Evolutionary conservation across 1,284 basidiomycete species (phyloP), one percentile per base, ranked within the genome.

Genomic region (Phylloporus sp.): DNA sequence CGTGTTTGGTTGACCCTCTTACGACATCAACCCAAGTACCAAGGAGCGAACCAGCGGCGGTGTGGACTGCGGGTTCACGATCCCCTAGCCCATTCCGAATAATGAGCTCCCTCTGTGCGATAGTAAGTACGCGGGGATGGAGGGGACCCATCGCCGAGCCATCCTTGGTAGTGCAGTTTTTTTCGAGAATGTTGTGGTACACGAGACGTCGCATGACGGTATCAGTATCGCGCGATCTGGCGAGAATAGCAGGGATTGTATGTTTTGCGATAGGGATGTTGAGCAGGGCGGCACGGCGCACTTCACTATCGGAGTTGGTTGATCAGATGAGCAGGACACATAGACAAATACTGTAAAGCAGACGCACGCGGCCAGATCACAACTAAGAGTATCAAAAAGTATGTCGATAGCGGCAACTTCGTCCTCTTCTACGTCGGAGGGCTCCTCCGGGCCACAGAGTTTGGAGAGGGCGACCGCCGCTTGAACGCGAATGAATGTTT

Each of bases 51-150:
- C 88, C 91, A 0, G 94, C 92, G 0, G 95, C 94, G 29, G 91
- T 86, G 49, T 92, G 85, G 7, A 99, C 96, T n/a, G 81, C 84
- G 0, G 89, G 88, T 72, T 98, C 96, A 60, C 97, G 86, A 79
- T 98, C 97, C 0, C 94, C 93, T 5, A 98, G 84, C 0, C 97
- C 97, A 71, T 93, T 90, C 57, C 90, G 88, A 20, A 96, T 88
- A 29, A 95, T 84, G 64, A 89, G 83, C 75, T 96, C 94, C 29
- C 95, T 87, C 78, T 96, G 94, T 0, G 89, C 85, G 29, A 94
- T 91, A 0, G 87, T 88, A 45, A 96, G 83, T 12, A 88, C 86
- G 15, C 90, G 86, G 4, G 93, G 91, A 72, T 92, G 89, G 4
- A 87, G 88, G 0, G 91, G 80, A 56, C 89, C 88, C 8, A 86